Base-by-base conservation (phyloP, 768 basidiomycete genomes). In the Lactarius deliciosus region DNA sequence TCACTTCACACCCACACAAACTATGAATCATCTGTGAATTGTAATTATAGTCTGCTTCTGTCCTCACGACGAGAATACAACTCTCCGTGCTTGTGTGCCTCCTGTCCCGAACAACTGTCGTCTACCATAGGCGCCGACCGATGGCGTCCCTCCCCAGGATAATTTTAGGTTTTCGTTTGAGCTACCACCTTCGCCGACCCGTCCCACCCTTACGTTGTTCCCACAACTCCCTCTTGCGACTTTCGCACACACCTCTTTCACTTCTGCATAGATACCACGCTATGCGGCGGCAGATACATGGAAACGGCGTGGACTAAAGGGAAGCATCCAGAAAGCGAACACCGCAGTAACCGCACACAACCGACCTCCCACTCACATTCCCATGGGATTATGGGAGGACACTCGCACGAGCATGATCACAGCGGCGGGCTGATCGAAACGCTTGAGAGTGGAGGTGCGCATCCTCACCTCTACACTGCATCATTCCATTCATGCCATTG, bases 341-440 rank as follows among this genome's bases (percentile, higher is more conserved):
- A 34, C 32, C 41, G 38, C 59, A 13, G 53, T 56, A 53, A 47
- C 20, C 53, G 64, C 45, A n/a, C n/a, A 2, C 45, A 2, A 20
- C 60, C 66, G 7, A 45, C 59, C 15, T 40, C 60, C 3, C 66
- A 68, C 38, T 32, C 67, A 5, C 70, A 69, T 30, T 57, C 62
- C 10, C 70, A 66, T 66, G 68, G 68, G 10, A 64, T 71, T 34
- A 66, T 71, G 16, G 61, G 62, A 40, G 63, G 68, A 56, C 70
- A 71, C 25, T 65, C 70, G 3, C 70, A 69, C 15, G 45, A 40
- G 5, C 59, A 66, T 6, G 61, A 56, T 9, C 69, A 70, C 34
- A 57, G 68, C 22, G 64, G 59, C 3, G 60, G 62, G 55, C 50
- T 70, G 55, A 25, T 70, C 9, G 64, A 70, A 68, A 61, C 68